Evolutionary conservation across 2,329 filamentous ascomycete species (phyloP).

Genomic region (Xylaria sp.): DNA sequence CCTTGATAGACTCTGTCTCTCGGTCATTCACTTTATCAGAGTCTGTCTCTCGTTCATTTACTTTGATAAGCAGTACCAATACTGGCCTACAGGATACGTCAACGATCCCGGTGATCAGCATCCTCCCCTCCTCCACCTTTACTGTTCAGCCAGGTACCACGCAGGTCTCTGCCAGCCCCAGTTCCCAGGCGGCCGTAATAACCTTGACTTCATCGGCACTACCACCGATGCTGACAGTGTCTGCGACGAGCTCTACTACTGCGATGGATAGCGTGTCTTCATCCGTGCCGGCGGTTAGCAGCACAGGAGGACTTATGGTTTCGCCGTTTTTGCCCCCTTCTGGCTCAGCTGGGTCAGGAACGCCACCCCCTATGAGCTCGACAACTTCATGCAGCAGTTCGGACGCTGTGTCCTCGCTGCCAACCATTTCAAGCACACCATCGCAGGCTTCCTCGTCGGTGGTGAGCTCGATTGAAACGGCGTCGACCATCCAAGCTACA

Average conservation of each 20-base stretch:
- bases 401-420: background rate
- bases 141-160: background rate
- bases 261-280: constrained; percentile 1
- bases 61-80: constrained; percentile 18
- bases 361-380: background rate
- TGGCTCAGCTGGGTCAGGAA: background rate
- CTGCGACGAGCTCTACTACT: constrained; percentile 7
- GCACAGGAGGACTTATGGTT: background rate
- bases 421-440: constrained; percentile 1
- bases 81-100: constrained; percentile 5
- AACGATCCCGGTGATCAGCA: constrained; percentile 19
- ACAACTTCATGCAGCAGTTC: constrained; percentile 2
- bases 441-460: constrained; percentile 3
- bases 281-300: background rate
- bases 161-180: background rate
- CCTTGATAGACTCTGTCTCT: constrained; percentile 18
- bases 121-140: constrained; percentile 19
- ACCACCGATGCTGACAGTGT: background rate
- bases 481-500: constrained; percentile 7
- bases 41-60: constrained; percentile 23
- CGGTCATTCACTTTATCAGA: constrained; percentile 20
- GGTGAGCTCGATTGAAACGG: background rate
- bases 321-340: constrained; percentile 10
- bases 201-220: background rate
- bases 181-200: constrained; percentile 4